These are phyloP conservation scores for Cordyceps farinosa DNA, from an alignment of 2,329 filamentous ascomycete species.

Conservation along the genomic window DNA sequence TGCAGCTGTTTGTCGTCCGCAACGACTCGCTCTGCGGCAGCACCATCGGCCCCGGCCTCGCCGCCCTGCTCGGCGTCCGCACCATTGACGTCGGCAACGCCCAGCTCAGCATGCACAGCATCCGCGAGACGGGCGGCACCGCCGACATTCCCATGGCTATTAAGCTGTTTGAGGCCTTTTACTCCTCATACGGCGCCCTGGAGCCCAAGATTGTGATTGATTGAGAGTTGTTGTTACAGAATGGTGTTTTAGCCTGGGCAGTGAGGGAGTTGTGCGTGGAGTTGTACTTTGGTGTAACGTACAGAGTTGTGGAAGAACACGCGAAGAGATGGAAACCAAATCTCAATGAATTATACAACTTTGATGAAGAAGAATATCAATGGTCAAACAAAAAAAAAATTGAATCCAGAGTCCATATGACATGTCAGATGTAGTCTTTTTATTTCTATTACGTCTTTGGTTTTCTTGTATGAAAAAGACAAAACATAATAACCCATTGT, in stretches of 20 bases:
- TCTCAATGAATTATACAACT: no score
- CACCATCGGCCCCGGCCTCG: conserved; percentile 96
- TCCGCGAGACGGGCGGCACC: conserved; percentile 85
- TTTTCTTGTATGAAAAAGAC: background rate
- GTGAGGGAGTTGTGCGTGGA: no score
- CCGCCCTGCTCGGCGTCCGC: conserved; percentile 77
- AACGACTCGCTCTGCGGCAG: conserved; percentile 94
- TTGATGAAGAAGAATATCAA: no score
- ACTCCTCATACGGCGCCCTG: conserved; percentile 75
- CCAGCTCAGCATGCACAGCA: conserved; percentile 95
- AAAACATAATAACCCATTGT: background rate
- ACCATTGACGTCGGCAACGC: conserved; percentile 93
- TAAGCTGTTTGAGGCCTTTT: conserved; percentile 83
- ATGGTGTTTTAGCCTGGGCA: no score
- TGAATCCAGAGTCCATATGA: no score
- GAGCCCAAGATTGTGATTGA: conserved; percentile 83
- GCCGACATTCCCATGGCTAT: conserved; percentile 85
- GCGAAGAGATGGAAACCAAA: no score
- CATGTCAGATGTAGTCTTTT: background rate
- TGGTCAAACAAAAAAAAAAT: no score
- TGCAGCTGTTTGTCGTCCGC: conserved; percentile 93
- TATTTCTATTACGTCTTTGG: background rate
- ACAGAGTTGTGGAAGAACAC: no score
- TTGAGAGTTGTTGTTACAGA: conserved; percentile 35
- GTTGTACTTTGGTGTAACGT: no score